phyloP scores from a whole-genome alignment of 164 flowering plant species.

The Vitis vinifera region DNA sequence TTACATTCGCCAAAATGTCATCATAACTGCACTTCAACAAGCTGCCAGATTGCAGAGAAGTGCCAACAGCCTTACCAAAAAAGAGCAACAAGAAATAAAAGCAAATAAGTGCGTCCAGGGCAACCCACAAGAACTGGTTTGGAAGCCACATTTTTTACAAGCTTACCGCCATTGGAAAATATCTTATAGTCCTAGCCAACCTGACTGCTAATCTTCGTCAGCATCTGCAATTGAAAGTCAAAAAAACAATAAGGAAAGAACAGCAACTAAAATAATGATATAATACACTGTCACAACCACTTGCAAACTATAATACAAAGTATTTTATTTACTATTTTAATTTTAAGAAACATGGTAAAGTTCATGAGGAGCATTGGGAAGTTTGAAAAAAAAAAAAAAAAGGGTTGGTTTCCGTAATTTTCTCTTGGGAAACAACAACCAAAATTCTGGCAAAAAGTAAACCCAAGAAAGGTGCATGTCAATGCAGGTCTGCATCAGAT shows the following conservation, averaged over 20 bases:
- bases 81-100: neutral
- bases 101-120: neutral
- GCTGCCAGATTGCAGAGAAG: neutral
- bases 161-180: neutral
- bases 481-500: too few relatives aligned
- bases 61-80: neutral
- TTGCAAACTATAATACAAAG: too few relatives aligned
- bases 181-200: neutral
- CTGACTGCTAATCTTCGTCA: constrained; percentile 23
- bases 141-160: neutral
- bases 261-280: neutral
- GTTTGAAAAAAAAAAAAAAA: too few relatives aligned
- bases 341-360: too few relatives aligned
- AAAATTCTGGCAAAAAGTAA: too few relatives aligned
- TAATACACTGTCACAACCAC: too few relatives aligned
- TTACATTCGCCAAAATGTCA: neutral
- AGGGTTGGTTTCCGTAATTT: too few relatives aligned
- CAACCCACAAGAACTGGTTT: neutral
- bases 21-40: neutral
- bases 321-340: too few relatives aligned
- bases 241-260: neutral
- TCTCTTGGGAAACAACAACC: too few relatives aligned
- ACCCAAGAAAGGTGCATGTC: too few relatives aligned
- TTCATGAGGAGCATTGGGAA: too few relatives aligned
- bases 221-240: constrained; percentile 23